These are phyloP conservation scores for Clohesyomyces aquaticus DNA, from an alignment of 495 filamentous ascomycete genomes.

Conservation along the genomic window DNA sequence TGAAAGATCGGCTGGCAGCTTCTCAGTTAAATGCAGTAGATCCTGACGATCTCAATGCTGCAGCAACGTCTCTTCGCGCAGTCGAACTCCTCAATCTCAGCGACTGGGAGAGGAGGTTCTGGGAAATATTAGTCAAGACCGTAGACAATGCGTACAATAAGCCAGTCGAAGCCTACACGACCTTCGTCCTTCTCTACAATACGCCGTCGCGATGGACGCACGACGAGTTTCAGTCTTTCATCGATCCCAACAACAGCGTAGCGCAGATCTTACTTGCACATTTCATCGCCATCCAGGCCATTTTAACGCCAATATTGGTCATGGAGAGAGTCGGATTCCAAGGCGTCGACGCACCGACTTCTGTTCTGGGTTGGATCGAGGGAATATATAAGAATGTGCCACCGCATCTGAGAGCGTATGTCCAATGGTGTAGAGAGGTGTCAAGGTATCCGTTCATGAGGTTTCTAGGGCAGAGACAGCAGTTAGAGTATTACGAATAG, in stretches of 20 bases:
- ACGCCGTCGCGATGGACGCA: constrained; percentile 54
- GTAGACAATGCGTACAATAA: constrained; percentile 32
- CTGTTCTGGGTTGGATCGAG: constrained; percentile 33
- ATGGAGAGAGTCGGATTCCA: constrained; percentile 39
- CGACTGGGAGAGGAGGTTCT: constrained; percentile 34
- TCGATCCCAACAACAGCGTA: constrained; percentile 55
- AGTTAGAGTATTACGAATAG: constrained; percentile 28
- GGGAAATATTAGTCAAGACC: constrained; percentile 28
- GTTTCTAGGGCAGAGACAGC: constrained; percentile 30
- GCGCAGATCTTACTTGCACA: constrained; percentile 59
- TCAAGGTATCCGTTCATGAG: constrained; percentile 36
- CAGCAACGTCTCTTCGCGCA: constrained; percentile 27
- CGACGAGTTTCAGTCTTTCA: constrained; percentile 57
- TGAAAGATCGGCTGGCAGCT: constrained; percentile 30
- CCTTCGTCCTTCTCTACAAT: constrained; percentile 46
- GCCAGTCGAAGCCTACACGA: constrained; percentile 44
- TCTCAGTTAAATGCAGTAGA: constrained; percentile 18
- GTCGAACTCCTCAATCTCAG: constrained; percentile 28
- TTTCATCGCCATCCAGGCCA: constrained; percentile 61
- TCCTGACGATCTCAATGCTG: constrained; percentile 29
- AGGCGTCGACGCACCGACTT: constrained; percentile 37
- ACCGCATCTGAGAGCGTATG: constrained; percentile 21
- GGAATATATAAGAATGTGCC: constrained; percentile 39
- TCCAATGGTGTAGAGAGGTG: constrained; percentile 31
- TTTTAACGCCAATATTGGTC: constrained; percentile 53